These are phyloP conservation scores for Salvia splendens DNA, from an alignment of 257 asterid species.

Conservation along the genomic window DNA sequence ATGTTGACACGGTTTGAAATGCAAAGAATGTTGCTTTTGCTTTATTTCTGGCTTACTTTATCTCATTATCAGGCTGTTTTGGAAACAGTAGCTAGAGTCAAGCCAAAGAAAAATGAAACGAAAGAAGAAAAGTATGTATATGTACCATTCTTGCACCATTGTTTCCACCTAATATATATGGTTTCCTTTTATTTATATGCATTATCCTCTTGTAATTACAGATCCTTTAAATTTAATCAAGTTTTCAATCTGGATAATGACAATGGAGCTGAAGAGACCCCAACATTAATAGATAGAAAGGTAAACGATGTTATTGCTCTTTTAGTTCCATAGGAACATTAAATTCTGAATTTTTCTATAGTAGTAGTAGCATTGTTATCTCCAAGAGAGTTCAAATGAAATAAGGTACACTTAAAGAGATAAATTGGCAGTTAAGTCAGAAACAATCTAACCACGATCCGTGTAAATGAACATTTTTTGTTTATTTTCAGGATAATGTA, in stretches of 20 bases:
- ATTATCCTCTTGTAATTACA: slow-evolving; percentile 37
- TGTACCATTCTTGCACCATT: not conserved
- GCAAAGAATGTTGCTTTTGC: slow-evolving; percentile 27
- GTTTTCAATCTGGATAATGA: slow-evolving; percentile 96
- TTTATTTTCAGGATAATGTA: slow-evolving; percentile 73
- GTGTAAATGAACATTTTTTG: slow-evolving; percentile 17
- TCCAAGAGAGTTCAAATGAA: not conserved
- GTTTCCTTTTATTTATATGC: slow-evolving; percentile 26
- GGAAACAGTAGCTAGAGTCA: slow-evolving; percentile 99
- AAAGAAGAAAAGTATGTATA: slow-evolving; percentile 80
- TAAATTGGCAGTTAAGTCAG: slow-evolving; percentile 9
- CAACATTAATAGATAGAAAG: slow-evolving; percentile 96
- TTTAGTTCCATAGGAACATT: slow-evolving; percentile 2
- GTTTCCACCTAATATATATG: slow-evolving; percentile 14
- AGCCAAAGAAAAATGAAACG: slow-evolving; percentile 92
- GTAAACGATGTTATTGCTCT: slow-evolving; percentile 39
- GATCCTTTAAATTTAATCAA: slow-evolving; percentile 78
- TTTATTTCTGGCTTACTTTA: slow-evolving; percentile 29
- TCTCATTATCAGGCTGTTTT: slow-evolving; percentile 72
- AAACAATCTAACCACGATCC: slow-evolving; percentile 15
- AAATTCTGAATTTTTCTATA: slow-evolving; percentile 1
- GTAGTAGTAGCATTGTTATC: slow-evolving; percentile 4
- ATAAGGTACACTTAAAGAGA: slow-evolving; percentile 10
- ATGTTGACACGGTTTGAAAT: slow-evolving; percentile 2
- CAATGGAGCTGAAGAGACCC: slow-evolving; percentile 96